phyloP scores from a whole-genome alignment of 495 filamentous ascomycete species.

The Penicillium odoratum region DNA sequence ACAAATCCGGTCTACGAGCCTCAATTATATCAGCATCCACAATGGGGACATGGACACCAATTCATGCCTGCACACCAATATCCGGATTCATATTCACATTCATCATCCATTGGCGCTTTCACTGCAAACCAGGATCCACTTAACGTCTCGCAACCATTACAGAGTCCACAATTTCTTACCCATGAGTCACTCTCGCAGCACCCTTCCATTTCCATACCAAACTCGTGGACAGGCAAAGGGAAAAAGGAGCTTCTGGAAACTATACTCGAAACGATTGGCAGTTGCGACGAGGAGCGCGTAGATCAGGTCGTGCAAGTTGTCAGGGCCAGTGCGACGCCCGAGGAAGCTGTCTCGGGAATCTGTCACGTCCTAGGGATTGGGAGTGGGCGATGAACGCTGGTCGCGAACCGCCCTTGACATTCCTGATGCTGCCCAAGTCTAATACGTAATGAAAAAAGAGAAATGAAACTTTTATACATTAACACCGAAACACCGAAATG shows the following conservation, averaged over 20 bases:
- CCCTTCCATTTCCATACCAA: slow-evolving; percentile 9
- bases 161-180: not conserved
- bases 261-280: slow-evolving; percentile 32
- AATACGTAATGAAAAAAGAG: slow-evolving; percentile 3
- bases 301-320: slow-evolving; percentile 33
- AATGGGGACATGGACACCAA: slow-evolving; percentile 10
- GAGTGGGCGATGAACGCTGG: slow-evolving; percentile 6
- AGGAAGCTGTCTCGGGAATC: slow-evolving; percentile 35
- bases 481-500: not conserved
- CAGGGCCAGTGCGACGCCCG: slow-evolving; percentile 32
- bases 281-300: slow-evolving; percentile 31
- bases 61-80: slow-evolving; percentile 3
- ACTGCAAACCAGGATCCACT: slow-evolving; percentile 1
- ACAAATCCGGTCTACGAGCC: slow-evolving; percentile 2
- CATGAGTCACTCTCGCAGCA: not conserved
- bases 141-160: not conserved
- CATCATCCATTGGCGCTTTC: slow-evolving; percentile 3
- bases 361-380: slow-evolving; percentile 30
- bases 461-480: not conserved
- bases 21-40: slow-evolving; percentile 8
- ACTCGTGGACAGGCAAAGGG: slow-evolving; percentile 26
- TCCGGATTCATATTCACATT: slow-evolving; percentile 8
- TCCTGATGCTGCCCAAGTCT: slow-evolving; percentile 1
- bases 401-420: not conserved
- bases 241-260: slow-evolving; percentile 32